Conservation (phyloP, 192 early-diverging fungal genomes). For the Backusella psychrophila region DNA sequence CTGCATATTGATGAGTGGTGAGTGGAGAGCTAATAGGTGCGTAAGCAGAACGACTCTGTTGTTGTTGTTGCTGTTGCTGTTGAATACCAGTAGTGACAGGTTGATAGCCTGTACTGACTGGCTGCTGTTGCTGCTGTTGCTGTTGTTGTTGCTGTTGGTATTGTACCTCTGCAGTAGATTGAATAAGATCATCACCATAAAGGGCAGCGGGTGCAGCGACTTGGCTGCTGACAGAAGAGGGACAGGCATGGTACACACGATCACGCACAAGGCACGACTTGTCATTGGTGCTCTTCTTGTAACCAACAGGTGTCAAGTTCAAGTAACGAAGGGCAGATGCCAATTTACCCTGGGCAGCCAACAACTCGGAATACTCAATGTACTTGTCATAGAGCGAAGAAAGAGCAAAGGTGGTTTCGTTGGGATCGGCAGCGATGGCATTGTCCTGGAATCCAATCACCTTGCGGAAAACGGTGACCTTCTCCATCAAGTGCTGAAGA, state of each 20-base stretch:
- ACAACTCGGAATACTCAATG: slow-evolving; percentile 79
- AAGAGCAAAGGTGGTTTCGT: slow-evolving; percentile 20
- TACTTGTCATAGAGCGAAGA: slow-evolving; percentile 79
- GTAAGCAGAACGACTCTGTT: neutral
- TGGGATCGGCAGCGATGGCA: slow-evolving; percentile 41
- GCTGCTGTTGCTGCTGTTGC: neutral
- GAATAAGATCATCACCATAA: slow-evolving; percentile 26
- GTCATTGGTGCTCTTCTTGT: slow-evolving; percentile 45
- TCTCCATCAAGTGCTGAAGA: slow-evolving; percentile 83
- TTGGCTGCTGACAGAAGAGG: neutral
- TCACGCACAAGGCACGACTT: slow-evolving; percentile 71
- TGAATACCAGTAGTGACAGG: neutral
- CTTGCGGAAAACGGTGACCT: slow-evolving; percentile 89
- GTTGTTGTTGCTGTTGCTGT: neutral
- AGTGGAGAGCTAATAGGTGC: neutral
- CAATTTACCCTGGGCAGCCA: slow-evolving; percentile 75
- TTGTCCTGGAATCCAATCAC: slow-evolving; percentile 91
- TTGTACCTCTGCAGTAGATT: slow-evolving; percentile 5
- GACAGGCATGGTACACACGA: slow-evolving; percentile 54
- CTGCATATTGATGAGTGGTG: slow-evolving; percentile 38
- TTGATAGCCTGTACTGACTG: neutral
- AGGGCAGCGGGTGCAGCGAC: neutral
- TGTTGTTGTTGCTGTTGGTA: slow-evolving; percentile 3
- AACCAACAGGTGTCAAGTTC: slow-evolving; percentile 71
- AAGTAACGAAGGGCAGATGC: slow-evolving; percentile 76